These are phyloP conservation scores for Phanerochaete sordida DNA, from an alignment of 768 basidiomycete species.

Conservation along the genomic window DNA sequence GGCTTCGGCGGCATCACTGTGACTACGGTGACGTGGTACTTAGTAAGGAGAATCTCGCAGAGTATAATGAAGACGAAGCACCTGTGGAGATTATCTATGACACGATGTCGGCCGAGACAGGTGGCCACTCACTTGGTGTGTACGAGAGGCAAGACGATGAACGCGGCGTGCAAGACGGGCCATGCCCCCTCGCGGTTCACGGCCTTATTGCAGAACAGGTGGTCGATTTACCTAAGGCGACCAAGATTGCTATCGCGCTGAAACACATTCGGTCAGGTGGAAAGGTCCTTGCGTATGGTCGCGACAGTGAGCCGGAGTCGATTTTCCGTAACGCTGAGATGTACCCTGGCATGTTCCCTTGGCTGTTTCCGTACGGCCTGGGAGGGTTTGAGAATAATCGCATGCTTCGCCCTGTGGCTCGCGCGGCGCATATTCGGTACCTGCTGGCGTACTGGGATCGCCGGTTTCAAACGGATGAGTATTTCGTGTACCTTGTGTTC, in stretches of 20 bases:
- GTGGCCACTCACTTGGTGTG: neutral
- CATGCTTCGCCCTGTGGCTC: conserved; percentile 15
- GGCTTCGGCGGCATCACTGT: conserved; percentile 17
- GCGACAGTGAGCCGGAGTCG: conserved; percentile 22
- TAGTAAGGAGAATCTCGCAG: neutral
- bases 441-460: conserved; percentile 38
- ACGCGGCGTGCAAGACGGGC: conserved; percentile 16
- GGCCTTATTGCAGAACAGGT: conserved; percentile 28
- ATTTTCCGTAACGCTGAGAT: conserved; percentile 32
- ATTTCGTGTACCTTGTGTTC: conserved; percentile 36
- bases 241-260: conserved; percentile 23
- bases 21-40: conserved; percentile 3
- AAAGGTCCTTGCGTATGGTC: conserved; percentile 28
- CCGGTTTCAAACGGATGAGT: conserved; percentile 33
- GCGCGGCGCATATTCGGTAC: conserved; percentile 20
- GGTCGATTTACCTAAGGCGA: conserved; percentile 13
- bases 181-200: conserved; percentile 37
- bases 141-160: neutral
- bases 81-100: conserved; percentile 8
- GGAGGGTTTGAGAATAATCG: conserved; percentile 30
- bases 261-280: conserved; percentile 26
- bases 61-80: conserved; percentile 15
- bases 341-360: conserved; percentile 38
- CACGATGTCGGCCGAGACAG: neutral
- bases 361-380: conserved; percentile 38